Percentiles rank a stretch among this genome's conserved stretches.
phyloP scores from a whole-genome alignment of 176 grass and related monocot genomes.

The Oryza rufipogon region DNA sequence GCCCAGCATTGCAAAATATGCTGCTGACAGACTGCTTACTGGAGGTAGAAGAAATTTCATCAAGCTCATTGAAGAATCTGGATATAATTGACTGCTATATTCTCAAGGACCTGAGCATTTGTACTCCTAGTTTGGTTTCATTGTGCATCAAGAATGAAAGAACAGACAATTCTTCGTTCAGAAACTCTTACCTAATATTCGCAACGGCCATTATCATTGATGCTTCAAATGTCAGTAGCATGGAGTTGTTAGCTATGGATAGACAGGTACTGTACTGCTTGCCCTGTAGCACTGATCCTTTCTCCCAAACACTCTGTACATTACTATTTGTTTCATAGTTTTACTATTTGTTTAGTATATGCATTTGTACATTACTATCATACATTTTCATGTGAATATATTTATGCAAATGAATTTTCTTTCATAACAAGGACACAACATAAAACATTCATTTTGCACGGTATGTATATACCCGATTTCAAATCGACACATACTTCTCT shows the following conservation, averaged over 20 bases:
- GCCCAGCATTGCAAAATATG: constrained; percentile 15
- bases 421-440: neutral
- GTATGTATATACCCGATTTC: neutral
- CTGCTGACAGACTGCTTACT: neutral
- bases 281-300: neutral
- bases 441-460: neutral
- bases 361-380: neutral
- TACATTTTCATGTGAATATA: neutral
- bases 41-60: neutral
- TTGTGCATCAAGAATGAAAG: neutral
- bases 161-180: neutral
- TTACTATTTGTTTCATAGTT: neutral
- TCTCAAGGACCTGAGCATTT: neutral
- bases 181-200: neutral
- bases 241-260: neutral
- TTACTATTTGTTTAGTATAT: neutral
- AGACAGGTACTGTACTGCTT: neutral
- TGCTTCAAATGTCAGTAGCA: neutral
- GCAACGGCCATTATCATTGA: neutral
- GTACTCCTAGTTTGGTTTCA: neutral
- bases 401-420: neutral
- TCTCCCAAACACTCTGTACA: neutral
- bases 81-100: neutral
- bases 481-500: neutral
- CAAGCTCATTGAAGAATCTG: neutral